Percentiles rank a stretch among this genome's conserved stretches.
phyloP scores from a whole-genome alignment of 768 basidiomycete species.

The Cyclocybe aegerita region DNA sequence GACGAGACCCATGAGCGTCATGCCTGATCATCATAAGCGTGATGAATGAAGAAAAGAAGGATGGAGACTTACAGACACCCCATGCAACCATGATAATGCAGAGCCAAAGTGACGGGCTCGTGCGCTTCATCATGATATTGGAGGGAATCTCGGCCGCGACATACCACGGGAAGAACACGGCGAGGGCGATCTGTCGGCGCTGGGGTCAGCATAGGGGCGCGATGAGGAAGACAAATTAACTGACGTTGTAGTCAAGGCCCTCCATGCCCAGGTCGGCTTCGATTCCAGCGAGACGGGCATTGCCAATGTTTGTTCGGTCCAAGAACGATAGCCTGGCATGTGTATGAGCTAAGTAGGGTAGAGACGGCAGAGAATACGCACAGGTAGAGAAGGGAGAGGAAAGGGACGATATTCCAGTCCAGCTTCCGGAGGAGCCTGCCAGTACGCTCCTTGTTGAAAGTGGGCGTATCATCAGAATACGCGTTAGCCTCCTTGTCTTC shows the following conservation, averaged over 20 bases:
- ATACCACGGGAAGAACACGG: slow-evolving; percentile 32
- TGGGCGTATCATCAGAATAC: slow-evolving; percentile 7
- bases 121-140: slow-evolving; percentile 34
- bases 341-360: not conserved
- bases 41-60: not conserved
- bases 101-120: slow-evolving; percentile 31
- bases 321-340: slow-evolving; percentile 28
- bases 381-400: slow-evolving; percentile 30
- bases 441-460: slow-evolving; percentile 12
- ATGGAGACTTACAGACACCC: slow-evolving; percentile 24
- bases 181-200: slow-evolving; percentile 22
- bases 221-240: not conserved
- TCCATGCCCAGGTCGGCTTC: slow-evolving; percentile 25
- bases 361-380: slow-evolving; percentile 7
- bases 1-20: slow-evolving; percentile 30
- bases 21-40: slow-evolving; percentile 14
- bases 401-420: slow-evolving; percentile 31
- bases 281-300: slow-evolving; percentile 28
- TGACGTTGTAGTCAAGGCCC: slow-evolving; percentile 27
- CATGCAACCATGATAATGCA: slow-evolving; percentile 32
- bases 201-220: not conserved
- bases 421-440: slow-evolving; percentile 26
- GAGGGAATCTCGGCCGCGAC: slow-evolving; percentile 31
- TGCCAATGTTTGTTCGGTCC: slow-evolving; percentile 30
- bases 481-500: not conserved